Conservation (phyloP, 2,329 filamentous ascomycete species). For the Ophiostoma quercus region DNA sequence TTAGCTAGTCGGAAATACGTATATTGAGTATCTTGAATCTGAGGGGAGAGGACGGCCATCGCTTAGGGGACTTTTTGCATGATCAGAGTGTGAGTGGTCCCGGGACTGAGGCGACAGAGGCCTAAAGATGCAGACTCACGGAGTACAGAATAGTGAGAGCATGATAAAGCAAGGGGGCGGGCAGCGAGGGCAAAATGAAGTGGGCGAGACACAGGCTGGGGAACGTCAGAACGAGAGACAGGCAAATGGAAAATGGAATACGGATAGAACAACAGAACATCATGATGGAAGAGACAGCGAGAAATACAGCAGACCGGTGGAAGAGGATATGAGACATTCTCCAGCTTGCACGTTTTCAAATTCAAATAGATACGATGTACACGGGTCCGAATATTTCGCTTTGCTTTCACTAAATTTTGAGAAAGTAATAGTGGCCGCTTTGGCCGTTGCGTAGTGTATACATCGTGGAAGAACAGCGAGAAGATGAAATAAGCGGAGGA, state of each 20-base stretch:
- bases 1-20: neutral
- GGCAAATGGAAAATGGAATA: neutral
- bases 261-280: neutral
- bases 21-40: neutral
- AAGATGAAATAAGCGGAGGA: neutral
- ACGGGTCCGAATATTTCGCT: neutral
- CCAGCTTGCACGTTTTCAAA: neutral
- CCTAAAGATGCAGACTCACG: neutral
- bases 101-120: neutral
- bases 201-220: conserved; percentile 5
- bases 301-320: neutral
- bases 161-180: neutral
- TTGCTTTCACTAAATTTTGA: neutral
- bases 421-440: neutral
- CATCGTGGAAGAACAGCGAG: neutral
- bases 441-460: neutral
- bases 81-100: neutral
- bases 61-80: neutral
- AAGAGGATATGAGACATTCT: neutral
- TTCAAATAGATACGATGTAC: neutral
- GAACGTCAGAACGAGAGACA: neutral
- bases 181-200: neutral
- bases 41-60: neutral
- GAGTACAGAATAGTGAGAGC: neutral
- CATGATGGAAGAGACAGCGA: neutral